phyloP scores from a whole-genome alignment of 129 eudicot genomes.

The Flaveria trinervia region DNA sequence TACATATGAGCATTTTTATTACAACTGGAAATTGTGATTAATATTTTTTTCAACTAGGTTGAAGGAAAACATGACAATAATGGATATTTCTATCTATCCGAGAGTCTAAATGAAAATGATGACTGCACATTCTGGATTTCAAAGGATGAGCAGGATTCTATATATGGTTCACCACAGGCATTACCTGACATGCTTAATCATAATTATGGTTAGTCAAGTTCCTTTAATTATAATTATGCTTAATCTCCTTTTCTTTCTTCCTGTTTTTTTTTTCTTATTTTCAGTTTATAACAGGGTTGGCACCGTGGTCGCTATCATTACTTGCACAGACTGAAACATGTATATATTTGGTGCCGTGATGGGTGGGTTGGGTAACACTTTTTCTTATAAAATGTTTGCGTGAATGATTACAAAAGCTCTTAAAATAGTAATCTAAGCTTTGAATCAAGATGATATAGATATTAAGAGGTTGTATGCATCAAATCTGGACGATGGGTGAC shows the following conservation, averaged over 20 bases:
- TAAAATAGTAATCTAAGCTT: not conserved
- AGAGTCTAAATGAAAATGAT: constrained; percentile 80
- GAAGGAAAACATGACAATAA: constrained; percentile 65
- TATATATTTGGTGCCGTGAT: not conserved
- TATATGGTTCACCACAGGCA: constrained; percentile 50
- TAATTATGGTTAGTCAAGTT: constrained; percentile 54
- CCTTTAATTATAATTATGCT: not conserved
- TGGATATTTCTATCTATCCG: constrained; percentile 75
- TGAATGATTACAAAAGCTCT: not conserved
- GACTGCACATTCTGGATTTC: constrained; percentile 64
- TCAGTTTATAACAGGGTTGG: not conserved
- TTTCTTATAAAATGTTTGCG: no score
- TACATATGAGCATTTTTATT: not conserved
- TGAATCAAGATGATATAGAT: not conserved
- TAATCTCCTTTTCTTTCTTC: not conserved
- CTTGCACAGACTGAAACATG: constrained; percentile 7
- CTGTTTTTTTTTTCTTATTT: not conserved
- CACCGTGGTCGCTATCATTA: not conserved
- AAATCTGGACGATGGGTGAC: not conserved
- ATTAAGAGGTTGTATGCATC: not conserved
- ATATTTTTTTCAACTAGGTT: constrained; percentile 50
- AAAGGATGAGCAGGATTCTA: constrained; percentile 49
- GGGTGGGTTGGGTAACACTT: not conserved
- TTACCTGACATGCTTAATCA: constrained; percentile 54
- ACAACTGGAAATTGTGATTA: not conserved